Percentiles rank a stretch among this genome's conserved stretches.
These are phyloP conservation scores for Dactylis glomerata DNA, from an alignment of 176 grass and related monocot genomes.

Conservation along the genomic window DNA sequence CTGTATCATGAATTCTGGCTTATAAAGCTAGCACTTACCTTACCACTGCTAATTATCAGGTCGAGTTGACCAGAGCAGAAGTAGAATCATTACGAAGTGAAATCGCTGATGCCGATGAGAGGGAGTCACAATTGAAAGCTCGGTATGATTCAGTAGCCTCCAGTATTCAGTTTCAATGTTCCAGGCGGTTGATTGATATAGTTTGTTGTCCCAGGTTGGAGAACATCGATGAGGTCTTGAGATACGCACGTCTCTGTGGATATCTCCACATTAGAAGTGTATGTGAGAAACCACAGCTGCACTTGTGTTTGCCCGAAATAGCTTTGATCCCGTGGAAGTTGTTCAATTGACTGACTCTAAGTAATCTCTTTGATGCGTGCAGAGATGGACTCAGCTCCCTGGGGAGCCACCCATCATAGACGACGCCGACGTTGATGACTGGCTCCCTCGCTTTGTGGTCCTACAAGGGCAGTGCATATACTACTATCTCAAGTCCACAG, in stretches of 20 bases:
- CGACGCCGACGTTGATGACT: slow-evolving; percentile 79
- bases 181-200: not conserved
- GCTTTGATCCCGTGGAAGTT: not conserved
- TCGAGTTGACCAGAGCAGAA: slow-evolving; percentile 73
- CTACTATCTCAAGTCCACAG: slow-evolving; percentile 90
- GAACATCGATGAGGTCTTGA: slow-evolving; percentile 80
- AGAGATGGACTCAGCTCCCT: slow-evolving; percentile 90
- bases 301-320: not conserved
- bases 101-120: slow-evolving; percentile 75
- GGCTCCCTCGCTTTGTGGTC: slow-evolving; percentile 88
- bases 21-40: not conserved
- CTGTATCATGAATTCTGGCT: not conserved
- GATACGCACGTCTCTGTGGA: slow-evolving; percentile 64
- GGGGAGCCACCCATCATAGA: slow-evolving; percentile 96
- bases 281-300: not conserved
- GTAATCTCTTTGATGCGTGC: not conserved
- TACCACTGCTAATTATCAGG: slow-evolving; percentile 31
- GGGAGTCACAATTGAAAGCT: slow-evolving; percentile 83
- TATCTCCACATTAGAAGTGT: slow-evolving; percentile 95
- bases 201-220: slow-evolving; percentile 53
- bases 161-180: not conserved
- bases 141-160: slow-evolving; percentile 45
- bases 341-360: not conserved
- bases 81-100: slow-evolving; percentile 69
- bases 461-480: slow-evolving; percentile 83